phyloP scores from a whole-genome alignment of 345 rosid species.

The Eucalyptus regnans region DNA sequence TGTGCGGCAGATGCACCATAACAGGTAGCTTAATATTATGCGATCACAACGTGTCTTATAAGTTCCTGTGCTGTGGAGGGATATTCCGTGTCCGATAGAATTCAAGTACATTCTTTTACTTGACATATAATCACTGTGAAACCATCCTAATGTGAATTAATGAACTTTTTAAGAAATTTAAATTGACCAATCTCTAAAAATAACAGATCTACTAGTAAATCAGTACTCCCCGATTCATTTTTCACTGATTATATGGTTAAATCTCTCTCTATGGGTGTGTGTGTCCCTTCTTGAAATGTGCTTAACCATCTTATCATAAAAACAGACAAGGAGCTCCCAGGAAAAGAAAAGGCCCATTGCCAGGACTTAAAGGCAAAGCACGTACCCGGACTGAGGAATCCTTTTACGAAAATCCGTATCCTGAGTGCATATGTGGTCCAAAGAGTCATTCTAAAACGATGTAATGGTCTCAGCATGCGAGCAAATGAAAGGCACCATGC shows the following conservation, averaged over 20 bases:
- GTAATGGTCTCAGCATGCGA: not conserved
- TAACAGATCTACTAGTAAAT: not conserved
- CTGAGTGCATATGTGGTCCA: slow-evolving; percentile 72
- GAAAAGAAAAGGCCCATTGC: slow-evolving; percentile 50
- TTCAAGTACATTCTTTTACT: not conserved
- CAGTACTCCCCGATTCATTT: not conserved
- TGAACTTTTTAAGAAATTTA: not conserved
- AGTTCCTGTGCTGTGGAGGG: not conserved
- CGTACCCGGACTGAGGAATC: slow-evolving; percentile 82
- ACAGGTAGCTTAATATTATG: slow-evolving; percentile 25
- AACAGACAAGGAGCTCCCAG: slow-evolving; percentile 84
- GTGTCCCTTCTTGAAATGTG: not conserved
- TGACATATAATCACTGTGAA: not conserved
- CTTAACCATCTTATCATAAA: not conserved
- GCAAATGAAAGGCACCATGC: not conserved
- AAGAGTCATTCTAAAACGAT: not conserved
- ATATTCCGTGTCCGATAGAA: not conserved
- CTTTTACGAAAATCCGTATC: slow-evolving; percentile 83
- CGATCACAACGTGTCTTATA: not conserved
- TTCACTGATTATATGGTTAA: not conserved
- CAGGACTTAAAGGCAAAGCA: slow-evolving; percentile 74
- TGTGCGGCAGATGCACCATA: slow-evolving; percentile 58
- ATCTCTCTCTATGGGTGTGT: not conserved
- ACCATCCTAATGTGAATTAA: not conserved
- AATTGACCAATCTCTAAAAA: not conserved